Base-by-base conservation (phyloP, 768 basidiomycete species). In the Suillus plorans region DNA sequence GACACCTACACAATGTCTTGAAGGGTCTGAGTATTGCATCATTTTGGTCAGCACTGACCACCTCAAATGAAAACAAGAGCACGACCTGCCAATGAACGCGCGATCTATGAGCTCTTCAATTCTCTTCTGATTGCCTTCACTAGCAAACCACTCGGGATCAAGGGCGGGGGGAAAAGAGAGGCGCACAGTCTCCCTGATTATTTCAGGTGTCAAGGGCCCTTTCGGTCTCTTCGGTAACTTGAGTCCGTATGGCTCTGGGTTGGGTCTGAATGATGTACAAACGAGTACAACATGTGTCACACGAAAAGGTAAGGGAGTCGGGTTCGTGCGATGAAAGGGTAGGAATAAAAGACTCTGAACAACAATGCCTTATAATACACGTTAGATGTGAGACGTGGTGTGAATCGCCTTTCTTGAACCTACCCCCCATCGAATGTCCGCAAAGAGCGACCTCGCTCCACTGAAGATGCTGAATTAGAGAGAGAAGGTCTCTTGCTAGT, bases 391-490 rank as follows among this genome's bases (percentile, higher is more conserved):
- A 41, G 44, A n/a, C 18, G 22, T 47, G 22, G 4, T 45, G 2
- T 49, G 31, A 34, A 59, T 12, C 25, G 14, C 49, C 20, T 49
- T 41, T 41, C 31, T 55, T 10, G 37, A 34, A 66, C 75, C 62
- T 67, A 83, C 83, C 84, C 62, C 84, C 84, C 83, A 85, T 84
- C 2, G 84, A 85, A 70, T 79, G 83, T 4, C 82, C 83, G 61
- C 82, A 81, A 9, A 85, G 66, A 9, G 79, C 73, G 34, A 85
- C 64, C 56, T 81, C 70, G 61, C 73, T 77, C 81, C 83, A 84
- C 20, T 72, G 69, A 20, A 85, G 65, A 56, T 69, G 67, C 22
- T 71, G 64, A 12, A 84, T 66, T n/a, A 85, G 76, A 52, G 68
- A 71, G 10, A 78, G 70, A 42, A 85, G 71, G 66, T 85, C 83